Conservation (phyloP, 2,329 filamentous ascomycete species). For the Stromatinia cepivora region DNA sequence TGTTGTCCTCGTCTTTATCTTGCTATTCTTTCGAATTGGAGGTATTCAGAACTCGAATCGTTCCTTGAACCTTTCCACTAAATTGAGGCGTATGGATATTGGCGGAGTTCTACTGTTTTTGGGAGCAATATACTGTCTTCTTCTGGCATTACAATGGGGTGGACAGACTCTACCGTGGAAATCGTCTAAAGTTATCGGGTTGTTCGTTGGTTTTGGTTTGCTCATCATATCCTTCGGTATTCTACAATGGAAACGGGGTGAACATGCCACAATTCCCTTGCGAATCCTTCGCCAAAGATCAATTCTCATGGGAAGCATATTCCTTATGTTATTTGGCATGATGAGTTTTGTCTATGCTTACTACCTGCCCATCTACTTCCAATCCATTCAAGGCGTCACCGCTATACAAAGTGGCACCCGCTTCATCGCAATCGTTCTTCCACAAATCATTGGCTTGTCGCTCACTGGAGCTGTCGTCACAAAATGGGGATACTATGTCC, state of each 20-base stretch:
- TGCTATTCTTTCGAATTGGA: conserved; percentile 47
- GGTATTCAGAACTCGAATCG: conserved; percentile 39
- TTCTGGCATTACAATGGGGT: conserved; percentile 46
- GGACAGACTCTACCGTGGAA: conserved; percentile 44
- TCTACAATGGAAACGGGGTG: conserved; percentile 32
- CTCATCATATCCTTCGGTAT: conserved; percentile 38
- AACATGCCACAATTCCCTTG: conserved; percentile 40
- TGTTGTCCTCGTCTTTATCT: conserved; percentile 42
- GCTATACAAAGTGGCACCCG: background rate
- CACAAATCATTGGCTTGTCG: conserved; percentile 5
- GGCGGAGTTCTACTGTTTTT: conserved; percentile 42
- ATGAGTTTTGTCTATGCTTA: conserved; percentile 36
- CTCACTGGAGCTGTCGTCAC: conserved; percentile 13
- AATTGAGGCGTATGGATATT: conserved; percentile 41
- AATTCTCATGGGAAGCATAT: conserved; percentile 37
- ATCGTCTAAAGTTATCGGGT: conserved; percentile 40
- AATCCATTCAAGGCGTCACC: conserved; percentile 37
- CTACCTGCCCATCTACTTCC: conserved; percentile 41
- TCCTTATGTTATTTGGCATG: conserved; percentile 37
- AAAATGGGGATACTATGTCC: conserved; percentile 15
- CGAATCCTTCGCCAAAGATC: conserved; percentile 42
- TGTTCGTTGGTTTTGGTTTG: conserved; percentile 41
- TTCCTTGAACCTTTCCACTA: conserved; percentile 28
- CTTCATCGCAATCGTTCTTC: conserved; percentile 9
- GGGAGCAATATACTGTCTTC: conserved; percentile 42